Percentiles rank a stretch among this genome's conserved stretches.
phyloP scores from a whole-genome alignment of 768 basidiomycete genomes.

The Pleurotus cornucopiae region DNA sequence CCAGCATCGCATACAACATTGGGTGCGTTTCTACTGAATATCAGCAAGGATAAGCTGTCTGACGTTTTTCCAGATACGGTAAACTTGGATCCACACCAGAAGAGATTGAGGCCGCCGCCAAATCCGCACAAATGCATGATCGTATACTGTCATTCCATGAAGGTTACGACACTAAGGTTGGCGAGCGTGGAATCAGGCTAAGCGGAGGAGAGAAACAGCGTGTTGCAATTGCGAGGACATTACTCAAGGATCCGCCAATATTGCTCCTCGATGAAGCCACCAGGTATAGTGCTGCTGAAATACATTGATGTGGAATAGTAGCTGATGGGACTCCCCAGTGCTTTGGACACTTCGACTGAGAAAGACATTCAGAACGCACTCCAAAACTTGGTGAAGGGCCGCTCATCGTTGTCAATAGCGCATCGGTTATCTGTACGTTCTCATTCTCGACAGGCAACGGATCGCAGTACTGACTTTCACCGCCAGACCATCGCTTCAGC shows the following conservation, averaged over 20 bases:
- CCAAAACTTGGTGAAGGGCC: conserved; percentile 70
- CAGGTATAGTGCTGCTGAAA: conserved; percentile 33
- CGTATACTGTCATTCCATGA: conserved; percentile 82
- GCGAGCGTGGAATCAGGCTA: conserved; percentile 83
- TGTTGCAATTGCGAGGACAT: conserved; percentile 81
- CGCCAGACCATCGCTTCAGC: conserved; percentile 51
- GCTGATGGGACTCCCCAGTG: conserved; percentile 33
- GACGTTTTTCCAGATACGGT: conserved; percentile 51
- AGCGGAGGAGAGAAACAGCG: conserved; percentile 90
- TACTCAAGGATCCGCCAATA: conserved; percentile 83
- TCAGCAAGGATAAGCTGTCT: background rate
- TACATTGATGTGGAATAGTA: too few relatives aligned
- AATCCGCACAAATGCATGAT: conserved; percentile 85
- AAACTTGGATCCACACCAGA: conserved; percentile 66
- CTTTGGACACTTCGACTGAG: conserved; percentile 87
- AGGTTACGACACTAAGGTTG: conserved; percentile 81
- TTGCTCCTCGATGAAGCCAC: conserved; percentile 77
- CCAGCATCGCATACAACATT: conserved; percentile 69
- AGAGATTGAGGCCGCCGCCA: conserved; percentile 76
- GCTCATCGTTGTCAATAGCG: conserved; percentile 75
- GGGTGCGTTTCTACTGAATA: conserved; percentile 35
- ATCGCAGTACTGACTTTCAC: conserved; percentile 12
- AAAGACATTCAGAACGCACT: conserved; percentile 86
- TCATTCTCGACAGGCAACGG: conserved; percentile 3
- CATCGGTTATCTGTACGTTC: conserved; percentile 71